These are phyloP conservation scores for Lasiosphaeria ovina DNA, from an alignment of 495 filamentous ascomycete genomes.

Conservation along the genomic window DNA sequence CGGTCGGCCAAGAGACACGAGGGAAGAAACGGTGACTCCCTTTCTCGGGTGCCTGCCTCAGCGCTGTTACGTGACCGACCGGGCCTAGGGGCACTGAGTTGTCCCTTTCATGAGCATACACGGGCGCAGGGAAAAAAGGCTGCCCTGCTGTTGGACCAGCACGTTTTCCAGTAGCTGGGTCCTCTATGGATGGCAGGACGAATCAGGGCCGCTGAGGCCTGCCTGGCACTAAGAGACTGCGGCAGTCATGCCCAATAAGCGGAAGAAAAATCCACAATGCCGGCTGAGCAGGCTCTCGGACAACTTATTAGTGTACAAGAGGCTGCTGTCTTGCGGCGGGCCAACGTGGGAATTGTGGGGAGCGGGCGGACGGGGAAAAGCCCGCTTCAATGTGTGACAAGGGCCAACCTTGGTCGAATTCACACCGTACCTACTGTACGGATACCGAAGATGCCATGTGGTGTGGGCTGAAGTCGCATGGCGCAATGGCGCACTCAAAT, in stretches of 20 bases:
- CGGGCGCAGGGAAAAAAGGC: not conserved
- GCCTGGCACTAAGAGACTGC: conserved; percentile 7
- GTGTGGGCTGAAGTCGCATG: no score
- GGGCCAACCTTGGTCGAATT: not conserved
- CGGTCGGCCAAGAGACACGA: conserved; percentile 4
- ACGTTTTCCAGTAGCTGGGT: no score
- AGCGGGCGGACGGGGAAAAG: conserved; percentile 5
- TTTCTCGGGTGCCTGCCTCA: conserved; percentile 6
- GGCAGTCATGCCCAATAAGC: conserved; percentile 28
- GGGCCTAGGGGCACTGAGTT: conserved; percentile 1
- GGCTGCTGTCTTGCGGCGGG: not conserved
- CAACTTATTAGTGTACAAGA: no score
- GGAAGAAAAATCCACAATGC: conserved; percentile 12
- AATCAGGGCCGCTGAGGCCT: conserved; percentile 7
- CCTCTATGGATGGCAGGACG: conserved; percentile 3
- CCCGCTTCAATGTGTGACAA: conserved; percentile 5
- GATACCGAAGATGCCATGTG: no score
- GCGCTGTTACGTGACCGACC: conserved; percentile 4
- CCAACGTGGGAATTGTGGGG: conserved; percentile 18
- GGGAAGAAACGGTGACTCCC: not conserved
- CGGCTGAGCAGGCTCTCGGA: not conserved
- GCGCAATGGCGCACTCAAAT: no score
- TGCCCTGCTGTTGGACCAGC: no score
- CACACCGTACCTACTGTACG: no score
- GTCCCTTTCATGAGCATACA: conserved; percentile 1